These are phyloP conservation scores for Paxillus involutus DNA, from an alignment of 768 basidiomycete species.

Conservation along the genomic window DNA sequence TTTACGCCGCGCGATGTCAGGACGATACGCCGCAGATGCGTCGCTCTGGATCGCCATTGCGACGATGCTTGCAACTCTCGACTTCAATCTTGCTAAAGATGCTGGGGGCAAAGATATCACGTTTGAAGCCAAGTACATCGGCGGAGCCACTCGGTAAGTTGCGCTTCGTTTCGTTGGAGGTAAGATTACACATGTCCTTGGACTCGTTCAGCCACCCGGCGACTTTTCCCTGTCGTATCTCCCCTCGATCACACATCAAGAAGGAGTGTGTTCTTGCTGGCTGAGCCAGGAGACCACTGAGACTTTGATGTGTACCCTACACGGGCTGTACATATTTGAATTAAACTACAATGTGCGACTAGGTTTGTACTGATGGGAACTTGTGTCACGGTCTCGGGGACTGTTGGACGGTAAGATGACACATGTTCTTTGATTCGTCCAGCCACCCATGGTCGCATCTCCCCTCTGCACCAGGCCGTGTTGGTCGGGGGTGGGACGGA, in stretches of 20 bases:
- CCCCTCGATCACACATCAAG: conserved; percentile 5
- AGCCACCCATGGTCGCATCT: too few relatives aligned
- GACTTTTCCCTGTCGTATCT: conserved; percentile 17
- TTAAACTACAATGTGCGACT: too few relatives aligned
- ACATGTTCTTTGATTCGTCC: too few relatives aligned
- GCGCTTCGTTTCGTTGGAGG: not conserved
- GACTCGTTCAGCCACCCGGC: conserved; percentile 3
- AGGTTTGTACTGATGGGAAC: too few relatives aligned
- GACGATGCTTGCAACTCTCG: conserved; percentile 5
- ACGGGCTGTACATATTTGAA: too few relatives aligned
- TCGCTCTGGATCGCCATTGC: not conserved
- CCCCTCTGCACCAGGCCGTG: too few relatives aligned
- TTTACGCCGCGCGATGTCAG: not conserved
- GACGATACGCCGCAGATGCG: not conserved
- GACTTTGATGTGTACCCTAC: too few relatives aligned
- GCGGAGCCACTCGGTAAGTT: conserved; percentile 1
- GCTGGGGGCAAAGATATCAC: not conserved
- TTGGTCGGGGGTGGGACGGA: too few relatives aligned
- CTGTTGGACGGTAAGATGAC: too few relatives aligned
- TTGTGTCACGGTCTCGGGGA: too few relatives aligned
- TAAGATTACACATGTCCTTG: not conserved
- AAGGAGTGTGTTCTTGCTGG: not conserved
- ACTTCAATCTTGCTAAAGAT: conserved; percentile 2
- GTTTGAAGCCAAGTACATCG: not conserved
- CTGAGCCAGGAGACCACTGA: too few relatives aligned